Evolutionary conservation across 1,284 basidiomycete genomes (phyloP).

Genomic region (Papiliotrema flavescens): DNA sequence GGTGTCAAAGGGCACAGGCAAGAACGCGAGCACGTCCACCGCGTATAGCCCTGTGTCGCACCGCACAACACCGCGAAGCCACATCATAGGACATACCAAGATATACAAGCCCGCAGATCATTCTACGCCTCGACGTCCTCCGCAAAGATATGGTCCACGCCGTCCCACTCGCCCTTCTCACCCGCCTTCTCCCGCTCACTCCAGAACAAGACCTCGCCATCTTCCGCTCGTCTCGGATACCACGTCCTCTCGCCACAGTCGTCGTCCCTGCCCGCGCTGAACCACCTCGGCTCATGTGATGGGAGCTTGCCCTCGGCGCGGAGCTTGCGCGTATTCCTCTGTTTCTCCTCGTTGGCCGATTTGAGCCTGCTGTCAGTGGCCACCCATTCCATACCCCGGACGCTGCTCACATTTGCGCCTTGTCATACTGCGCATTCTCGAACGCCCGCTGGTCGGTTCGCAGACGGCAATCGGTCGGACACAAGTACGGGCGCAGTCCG

Average conservation of each 20-base stretch:
- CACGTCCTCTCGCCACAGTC: slow-evolving; percentile 86
- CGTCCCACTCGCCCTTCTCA: slow-evolving; percentile 59
- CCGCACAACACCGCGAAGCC: no score
- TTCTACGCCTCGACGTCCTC: slow-evolving; percentile 43
- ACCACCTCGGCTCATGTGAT: slow-evolving; percentile 80
- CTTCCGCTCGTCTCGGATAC: slow-evolving; percentile 60
- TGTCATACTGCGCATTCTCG: slow-evolving; percentile 84
- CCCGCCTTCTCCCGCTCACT: slow-evolving; percentile 67
- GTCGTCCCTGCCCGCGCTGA: slow-evolving; percentile 66
- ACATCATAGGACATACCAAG: no score
- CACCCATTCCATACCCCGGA: neutral
- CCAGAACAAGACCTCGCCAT: slow-evolving; percentile 73
- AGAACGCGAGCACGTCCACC: no score
- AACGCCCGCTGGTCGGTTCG: slow-evolving; percentile 95
- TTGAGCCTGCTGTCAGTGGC: slow-evolving; percentile 56
- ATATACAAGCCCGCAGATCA: no score
- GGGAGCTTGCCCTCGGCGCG: slow-evolving; percentile 72
- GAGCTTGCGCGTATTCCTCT: slow-evolving; percentile 70
- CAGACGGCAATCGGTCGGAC: slow-evolving; percentile 89
- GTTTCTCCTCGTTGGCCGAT: slow-evolving; percentile 78
- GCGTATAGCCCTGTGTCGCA: no score
- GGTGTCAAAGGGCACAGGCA: no score
- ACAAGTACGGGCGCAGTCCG: slow-evolving; percentile 66
- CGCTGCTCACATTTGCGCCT: slow-evolving; percentile 63
- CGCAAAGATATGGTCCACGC: slow-evolving; percentile 76